Evolutionary conservation across 306 rosid genomes (phyloP).

Genomic region (Sophora flavescens): DNA sequence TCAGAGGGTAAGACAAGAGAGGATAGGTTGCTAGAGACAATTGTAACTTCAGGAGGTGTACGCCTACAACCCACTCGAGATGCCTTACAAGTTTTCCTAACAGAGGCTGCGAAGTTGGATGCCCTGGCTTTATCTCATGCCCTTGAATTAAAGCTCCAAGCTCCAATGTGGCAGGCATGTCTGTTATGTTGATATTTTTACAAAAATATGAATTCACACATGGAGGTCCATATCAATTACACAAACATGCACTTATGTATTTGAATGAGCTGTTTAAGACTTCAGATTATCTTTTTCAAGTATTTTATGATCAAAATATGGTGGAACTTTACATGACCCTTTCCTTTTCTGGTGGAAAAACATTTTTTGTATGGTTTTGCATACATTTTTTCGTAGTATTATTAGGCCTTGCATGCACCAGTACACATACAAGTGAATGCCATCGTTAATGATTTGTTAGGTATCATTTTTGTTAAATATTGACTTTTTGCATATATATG

Average conservation of each 20-base stretch:
- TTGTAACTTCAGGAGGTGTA: constrained; percentile 94
- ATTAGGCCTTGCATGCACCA: constrained; percentile 4
- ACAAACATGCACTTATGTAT: not conserved
- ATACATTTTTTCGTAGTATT: not conserved
- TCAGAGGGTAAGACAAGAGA: constrained; percentile 77
- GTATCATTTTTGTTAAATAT: constrained; percentile 20
- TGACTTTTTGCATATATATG: constrained; percentile 25
- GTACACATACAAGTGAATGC: constrained; percentile 15
- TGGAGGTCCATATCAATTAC: constrained; percentile 27
- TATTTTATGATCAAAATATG: constrained; percentile 22
- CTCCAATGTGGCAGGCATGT: constrained; percentile 98
- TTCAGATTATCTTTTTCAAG: constrained; percentile 12
- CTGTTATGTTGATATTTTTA: constrained; percentile 22
- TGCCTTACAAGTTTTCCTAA: constrained; percentile 85
- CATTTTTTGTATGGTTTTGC: not conserved
- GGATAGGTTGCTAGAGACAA: constrained; percentile 92
- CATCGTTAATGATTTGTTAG: constrained; percentile 6
- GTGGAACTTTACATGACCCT: constrained; percentile 16
- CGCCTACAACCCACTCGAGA: constrained; percentile 98
- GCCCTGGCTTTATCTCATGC: constrained; percentile 75
- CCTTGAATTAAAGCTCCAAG: constrained; percentile 81
- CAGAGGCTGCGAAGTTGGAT: constrained; percentile 89
- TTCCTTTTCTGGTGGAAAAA: not conserved
- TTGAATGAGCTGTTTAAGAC: not conserved
- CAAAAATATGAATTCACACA: constrained; percentile 7